Base-by-base conservation (phyloP, 768 basidiomycete species). In the Kwoniella sp. region DNA sequence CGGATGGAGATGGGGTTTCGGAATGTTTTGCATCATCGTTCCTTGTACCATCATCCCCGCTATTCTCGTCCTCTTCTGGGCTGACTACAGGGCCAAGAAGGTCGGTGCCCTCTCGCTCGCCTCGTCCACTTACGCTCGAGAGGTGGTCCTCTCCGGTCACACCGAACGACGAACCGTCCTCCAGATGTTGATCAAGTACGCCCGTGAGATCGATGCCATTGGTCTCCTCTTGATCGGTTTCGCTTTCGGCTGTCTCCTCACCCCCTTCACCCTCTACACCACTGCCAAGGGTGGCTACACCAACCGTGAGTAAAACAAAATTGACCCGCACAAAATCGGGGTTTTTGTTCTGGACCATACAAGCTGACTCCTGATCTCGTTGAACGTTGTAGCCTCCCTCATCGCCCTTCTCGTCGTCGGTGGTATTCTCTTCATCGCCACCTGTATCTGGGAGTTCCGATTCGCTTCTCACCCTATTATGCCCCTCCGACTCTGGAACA, bases 321-420 rank as follows among this genome's bases (percentile, higher is more conserved):
- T n/a, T n/a, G n/a, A n/a, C n/a, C n/a, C n/a, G n/a, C 4, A 20
- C 28, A 26, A 31, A 11, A 17, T 55, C 23, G 29, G 30, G 54
- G 12, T 31, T 34, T 25, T n/a, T n/a, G 30, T 38, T n/a, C 23
- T 31, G 30, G 41, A 13, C 25, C 20, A 29, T 17, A 17, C n/a
- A n/a, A n/a, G 17, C 3, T 12, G 34, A 37, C n/a, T 56, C 11
- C 30, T 1, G 50, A 20, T 30, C 29, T 4, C 25, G n/a, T 17
- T 37, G 4, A 3, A 23, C 8, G 3, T 34, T 28, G 5, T 17
- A 61, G 59, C 65, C 41, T 66, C 65, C 0, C 52, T 67, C 31
- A 67, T 67, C 60, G 66, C 66, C 23, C 38, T 67, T 20, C 51
- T 67, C 38, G 66, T 84, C 48, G 76, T 86, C 38, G 85, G 86